Percentiles rank a stretch among this genome's conserved stretches.
phyloP scores from a whole-genome alignment of 768 basidiomycete genomes.

The Lactarius hatsudake region DNA sequence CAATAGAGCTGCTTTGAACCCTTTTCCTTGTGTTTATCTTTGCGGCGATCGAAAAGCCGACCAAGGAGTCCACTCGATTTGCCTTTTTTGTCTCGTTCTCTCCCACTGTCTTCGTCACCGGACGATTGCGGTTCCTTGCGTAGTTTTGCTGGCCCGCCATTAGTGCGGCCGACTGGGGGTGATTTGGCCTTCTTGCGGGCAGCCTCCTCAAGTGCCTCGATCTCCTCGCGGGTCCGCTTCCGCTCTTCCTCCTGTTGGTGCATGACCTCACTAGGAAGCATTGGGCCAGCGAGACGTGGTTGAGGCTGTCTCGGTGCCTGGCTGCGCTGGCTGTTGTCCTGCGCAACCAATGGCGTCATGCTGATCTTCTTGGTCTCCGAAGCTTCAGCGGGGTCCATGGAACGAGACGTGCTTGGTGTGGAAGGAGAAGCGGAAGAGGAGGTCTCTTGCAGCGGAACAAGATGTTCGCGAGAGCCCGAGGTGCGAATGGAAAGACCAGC shows the following conservation, averaged over 20 bases:
- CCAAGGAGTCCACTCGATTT: slow-evolving; percentile 66
- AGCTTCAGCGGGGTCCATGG: slow-evolving; percentile 64
- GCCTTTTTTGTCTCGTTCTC: slow-evolving; percentile 63
- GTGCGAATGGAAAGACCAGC: slow-evolving; percentile 39
- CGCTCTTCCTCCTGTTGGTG: slow-evolving; percentile 52
- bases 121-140: slow-evolving; percentile 44
- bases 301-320: slow-evolving; percentile 21
- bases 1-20: slow-evolving; percentile 40
- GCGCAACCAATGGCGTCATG: slow-evolving; percentile 74
- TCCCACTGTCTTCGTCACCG: slow-evolving; percentile 43
- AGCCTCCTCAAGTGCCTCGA: slow-evolving; percentile 43
- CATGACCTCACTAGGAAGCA: slow-evolving; percentile 41
- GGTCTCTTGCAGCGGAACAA: slow-evolving; percentile 35
- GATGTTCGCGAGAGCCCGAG: slow-evolving; percentile 49
- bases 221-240: slow-evolving; percentile 52
- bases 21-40: slow-evolving; percentile 69
- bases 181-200: slow-evolving; percentile 48
- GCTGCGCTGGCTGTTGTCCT: slow-evolving; percentile 42
- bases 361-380: slow-evolving; percentile 76
- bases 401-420: slow-evolving; percentile 32
- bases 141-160: slow-evolving; percentile 35
- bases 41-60: slow-evolving; percentile 72
- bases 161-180: slow-evolving; percentile 8
- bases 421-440: slow-evolving; percentile 33
- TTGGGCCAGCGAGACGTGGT: slow-evolving; percentile 29